Evolutionary conservation across 1,284 basidiomycete genomes (phyloP), one percentile per base, ranked within the genome.

Genomic region (Rhodofomes roseus): DNA sequence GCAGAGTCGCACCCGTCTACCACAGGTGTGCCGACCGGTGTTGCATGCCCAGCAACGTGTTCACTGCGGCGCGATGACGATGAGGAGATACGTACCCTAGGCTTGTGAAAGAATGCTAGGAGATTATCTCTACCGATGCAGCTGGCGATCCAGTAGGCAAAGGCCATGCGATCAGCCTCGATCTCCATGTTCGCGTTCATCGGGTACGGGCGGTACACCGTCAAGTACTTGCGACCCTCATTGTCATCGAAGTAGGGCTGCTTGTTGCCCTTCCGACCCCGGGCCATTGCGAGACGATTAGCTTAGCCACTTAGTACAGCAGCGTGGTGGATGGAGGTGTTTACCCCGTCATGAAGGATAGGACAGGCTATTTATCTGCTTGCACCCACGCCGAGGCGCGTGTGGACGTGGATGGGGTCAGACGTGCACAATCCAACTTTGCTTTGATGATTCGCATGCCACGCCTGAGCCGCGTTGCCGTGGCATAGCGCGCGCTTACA

Each of bases 61-160:
- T 22, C 40, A 11, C 22, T 59, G 54, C 37, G 27, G 39, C n/a
- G 48, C 23, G n/a, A 43, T 25, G 36, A 41, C 20, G 20, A 48
- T 51, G 20, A 14, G 23, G 2, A n/a, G n/a, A n/a, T n/a, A 76
- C 82, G 58, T 62, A 88, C 88, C 54, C 74, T 81, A 0, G 88
- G 86, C 64, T 87, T 89, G 68, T 87, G 77, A 63, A 81, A 82
- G 23, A 90, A 74, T 2, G 82, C 81, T 55, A 77, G 74, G 41
- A 90, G 70, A 16, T 76, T 70, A 0, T 82, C 69, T 40, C 72
- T 70, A 16, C 78, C 78, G 58, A 84, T 77, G 63, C 78, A 79
- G 56, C 79, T 80, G 0, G 85, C 85, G n/a, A 90, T 75, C 89
- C 88, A 91, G 58, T 74, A 76, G 7, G 80, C 79, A 62, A 85